Base-by-base conservation (phyloP, 352 stramenopile species). In the Phytophthora megakarya region DNA sequence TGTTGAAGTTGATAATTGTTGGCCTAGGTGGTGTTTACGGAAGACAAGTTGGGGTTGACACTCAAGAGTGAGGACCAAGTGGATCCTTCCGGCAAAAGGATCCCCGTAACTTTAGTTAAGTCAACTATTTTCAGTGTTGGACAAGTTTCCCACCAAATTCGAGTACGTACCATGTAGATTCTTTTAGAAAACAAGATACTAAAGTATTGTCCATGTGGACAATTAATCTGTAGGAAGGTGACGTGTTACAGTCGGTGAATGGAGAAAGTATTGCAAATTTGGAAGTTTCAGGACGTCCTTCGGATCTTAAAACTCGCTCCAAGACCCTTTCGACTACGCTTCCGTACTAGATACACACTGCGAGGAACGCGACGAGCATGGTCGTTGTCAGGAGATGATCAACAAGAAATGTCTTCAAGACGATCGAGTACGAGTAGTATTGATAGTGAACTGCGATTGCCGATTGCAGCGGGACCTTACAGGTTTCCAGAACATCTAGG, bases 221-320 rank as follows among this genome's bases (percentile, higher is more conserved):
- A 23, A 28, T 22, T 47, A 39, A 69, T 42, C 30, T 64, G 21
- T 48, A 92, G 84, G 80, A 92, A 73, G 84, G 81, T 6, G 84
- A 92, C 44, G 71, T 89, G 23, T 53, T 92, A 26, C 64, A 89
- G 35, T 88, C 81, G 0, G 78, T 92, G 38, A 90, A 92, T 57
- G 80, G 77, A 35, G 78, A 88, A 26, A 88, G 76, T 47, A 84
- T 92, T 44, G 64, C 72, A 11, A 76, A 80, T 21, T 60, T 92
- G 50, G 72, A n/a, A 88, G 40, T 89, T 92, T 51, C 70, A 67
- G 3, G 81, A 92, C 37, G 84, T 92, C 33, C 66, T 86, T 16
- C 72, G 77, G 21, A 73, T 90, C n/a, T 53, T 92, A 9, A 92
- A 90, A 49, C 77, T 85, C n/a, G 79, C 84, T 9, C 70, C 76